Percentiles rank a stretch among this genome's conserved stretches.
Evolutionary conservation across 2,329 filamentous ascomycete species (phyloP).

Genomic region (Tetracladium maxilliforme): DNA sequence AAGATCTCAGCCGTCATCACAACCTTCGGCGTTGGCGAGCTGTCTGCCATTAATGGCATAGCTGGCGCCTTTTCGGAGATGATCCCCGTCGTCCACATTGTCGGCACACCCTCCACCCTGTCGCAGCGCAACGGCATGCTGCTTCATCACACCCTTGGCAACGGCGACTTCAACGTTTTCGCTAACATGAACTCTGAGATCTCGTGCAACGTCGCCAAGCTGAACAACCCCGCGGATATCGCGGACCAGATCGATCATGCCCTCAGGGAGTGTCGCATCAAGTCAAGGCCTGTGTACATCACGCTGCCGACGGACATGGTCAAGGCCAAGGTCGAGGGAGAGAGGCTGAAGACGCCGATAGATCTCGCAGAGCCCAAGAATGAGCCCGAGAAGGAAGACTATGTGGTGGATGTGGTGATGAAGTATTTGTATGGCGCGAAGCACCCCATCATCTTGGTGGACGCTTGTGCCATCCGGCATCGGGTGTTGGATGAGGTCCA

Average conservation of each 20-base stretch:
- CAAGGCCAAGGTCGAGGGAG: constrained; percentile 59
- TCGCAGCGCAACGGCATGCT: constrained; percentile 29
- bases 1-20: constrained; percentile 58
- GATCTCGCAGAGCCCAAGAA: constrained; percentile 51
- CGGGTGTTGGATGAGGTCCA: constrained; percentile 59
- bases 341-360: constrained; percentile 54
- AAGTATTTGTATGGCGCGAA: constrained; percentile 59
- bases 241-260: constrained; percentile 65
- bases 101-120: constrained; percentile 32
- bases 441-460: constrained; percentile 65
- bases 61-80: constrained; percentile 63
- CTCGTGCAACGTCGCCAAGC: constrained; percentile 54
- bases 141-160: constrained; percentile 58
- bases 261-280: constrained; percentile 58
- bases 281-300: constrained; percentile 70
- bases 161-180: constrained; percentile 74
- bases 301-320: constrained; percentile 73
- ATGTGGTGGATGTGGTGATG: constrained; percentile 68
- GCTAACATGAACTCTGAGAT: constrained; percentile 61
- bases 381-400: constrained; percentile 58
- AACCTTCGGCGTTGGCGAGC: constrained; percentile 61
- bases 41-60: constrained; percentile 60
- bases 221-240: constrained; percentile 56
- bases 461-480: constrained; percentile 71
- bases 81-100: constrained; percentile 53